Evolutionary conservation across 768 basidiomycete genomes (phyloP), one percentile per base, ranked within the genome.

Genomic region (Saitozyma sp.): DNA sequence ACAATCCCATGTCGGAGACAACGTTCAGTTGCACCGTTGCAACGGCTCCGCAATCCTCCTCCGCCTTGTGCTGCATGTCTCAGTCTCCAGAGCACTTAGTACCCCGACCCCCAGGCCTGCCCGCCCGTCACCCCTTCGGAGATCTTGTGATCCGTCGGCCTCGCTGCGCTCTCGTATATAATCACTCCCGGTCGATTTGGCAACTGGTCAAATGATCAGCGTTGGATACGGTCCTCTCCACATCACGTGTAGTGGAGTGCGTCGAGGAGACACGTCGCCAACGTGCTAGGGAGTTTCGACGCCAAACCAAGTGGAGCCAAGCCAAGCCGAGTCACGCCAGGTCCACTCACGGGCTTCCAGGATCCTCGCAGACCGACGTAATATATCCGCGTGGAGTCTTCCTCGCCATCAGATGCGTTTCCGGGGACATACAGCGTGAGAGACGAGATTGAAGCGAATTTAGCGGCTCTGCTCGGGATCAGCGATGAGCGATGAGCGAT

Each of bases 111-210:
- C 29, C 29, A 29, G 29, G 29, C 29, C 29, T 29, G 29, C 29
- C 29, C 29, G 29, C 29, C 29, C 29, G 29, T 29, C 29, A 29
- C 29, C 29, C 29, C 29, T 29, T 29, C 29, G 29, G 29, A 29
- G 29, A 29, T 29, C 29, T 29, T 29, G 68, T 95, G 93, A 75
- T 95, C 93, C 0, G 91, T 89, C 39, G 89, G 81, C 67, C 92
- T 92, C 9, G 93, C 89, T 66, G 89, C 88, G 0, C 89, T 81
- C 78, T 96, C 93, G 70, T 95, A 96, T 11, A 95, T 86, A 0
- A 91, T 88, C 59, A 94, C 85, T 45, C 91, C 84, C 0, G 92
- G 90, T 63, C 87, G 85, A 54, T 82, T 82, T 71, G 89, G 92
- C 49, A 88, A 84, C 91, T 94, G 69, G 49, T 58, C 52, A 70